phyloP scores from a whole-genome alignment of 257 asterid species.

The Jasminum sambac region DNA sequence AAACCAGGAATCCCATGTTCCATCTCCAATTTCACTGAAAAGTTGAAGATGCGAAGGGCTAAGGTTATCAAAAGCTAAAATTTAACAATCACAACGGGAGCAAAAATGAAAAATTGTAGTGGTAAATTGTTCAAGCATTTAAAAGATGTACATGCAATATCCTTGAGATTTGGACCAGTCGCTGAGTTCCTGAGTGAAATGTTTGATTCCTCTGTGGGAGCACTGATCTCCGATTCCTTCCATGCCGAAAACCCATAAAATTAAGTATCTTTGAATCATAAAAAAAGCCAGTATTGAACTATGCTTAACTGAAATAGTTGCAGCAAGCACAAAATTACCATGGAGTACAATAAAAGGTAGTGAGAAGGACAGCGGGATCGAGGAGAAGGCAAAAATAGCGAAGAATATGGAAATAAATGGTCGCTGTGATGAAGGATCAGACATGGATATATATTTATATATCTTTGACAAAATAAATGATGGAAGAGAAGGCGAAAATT shows the following conservation, averaged over 20 bases:
- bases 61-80: too few species aligned
- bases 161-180: constrained; percentile 68
- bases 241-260: constrained; percentile 16
- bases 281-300: background rate
- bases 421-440: constrained; percentile 19
- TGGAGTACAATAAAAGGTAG: constrained; percentile 84
- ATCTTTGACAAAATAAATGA: too few species aligned
- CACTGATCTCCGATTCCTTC: constrained; percentile 95
- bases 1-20: constrained; percentile 97
- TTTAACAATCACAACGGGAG: background rate
- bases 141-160: constrained; percentile 61
- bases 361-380: constrained; percentile 45
- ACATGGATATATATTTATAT: constrained; percentile 28
- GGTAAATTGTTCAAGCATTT: background rate
- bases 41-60: constrained; percentile 11
- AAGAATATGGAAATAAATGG: constrained; percentile 24
- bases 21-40: constrained; percentile 82
- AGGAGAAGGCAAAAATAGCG: constrained; percentile 34
- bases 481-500: too few species aligned
- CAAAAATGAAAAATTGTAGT: background rate
- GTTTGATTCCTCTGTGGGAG: constrained; percentile 66
- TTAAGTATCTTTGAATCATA: background rate
- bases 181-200: constrained; percentile 67
- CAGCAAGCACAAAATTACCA: constrained; percentile 44
- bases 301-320: background rate